Evolutionary conservation across 352 stramenopile genomes (phyloP), one percentile per base, ranked within the genome.

Genomic region (Phytopythium aichiense): DNA sequence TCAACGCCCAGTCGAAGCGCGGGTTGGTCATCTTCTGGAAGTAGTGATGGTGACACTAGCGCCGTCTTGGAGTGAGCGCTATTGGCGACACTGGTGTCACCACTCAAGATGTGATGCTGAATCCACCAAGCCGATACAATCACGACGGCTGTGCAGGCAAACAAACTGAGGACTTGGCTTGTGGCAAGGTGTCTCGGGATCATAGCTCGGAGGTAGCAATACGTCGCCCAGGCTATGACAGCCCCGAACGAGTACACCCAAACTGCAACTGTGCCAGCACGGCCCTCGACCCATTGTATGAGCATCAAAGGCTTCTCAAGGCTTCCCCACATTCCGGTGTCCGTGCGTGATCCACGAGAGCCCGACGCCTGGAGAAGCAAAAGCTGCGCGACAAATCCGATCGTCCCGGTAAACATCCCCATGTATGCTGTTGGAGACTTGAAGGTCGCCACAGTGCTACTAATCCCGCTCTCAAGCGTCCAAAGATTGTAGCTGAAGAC

Each of bases 401-500:
- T 65, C n/a, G 62, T 69, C 0, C 75, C 77, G 0, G 75, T 85
- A 35, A 84, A 76, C 2, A 75, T 81, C 1, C 77, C 77, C 58
- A 84, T 75, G 38, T 71, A 87, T 12, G 65, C 60, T 2, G 74
- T 78, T 38, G 65, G 53, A 16, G 38, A 63, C 25, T 42, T 60
- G 33, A 28, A 42, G 3, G 35, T 35, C 20, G 23, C 54, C 9
- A n/a, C 33, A 15, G 50, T 23, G n/a, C 23, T 28, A 6, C 23
- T 35, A n/a, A 58, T 22, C 4, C 28, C 38, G 7, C 62, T 58
- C 65, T 87, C 62, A 8, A 71, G 57, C 22, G 55, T 55, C 68
- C 73, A 80, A 16, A 87, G 43, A n/a, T 74, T 68, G 56, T 77
- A 72, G 49, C 68, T 81, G 37, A 78, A 87, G 20, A 87, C 55